A percentile compares a stretch with the other conserved stretches of the same genome.
Evolutionary conservation across 2,329 filamentous ascomycete species (phyloP).

Genomic region (Scytalidium sp.): DNA sequence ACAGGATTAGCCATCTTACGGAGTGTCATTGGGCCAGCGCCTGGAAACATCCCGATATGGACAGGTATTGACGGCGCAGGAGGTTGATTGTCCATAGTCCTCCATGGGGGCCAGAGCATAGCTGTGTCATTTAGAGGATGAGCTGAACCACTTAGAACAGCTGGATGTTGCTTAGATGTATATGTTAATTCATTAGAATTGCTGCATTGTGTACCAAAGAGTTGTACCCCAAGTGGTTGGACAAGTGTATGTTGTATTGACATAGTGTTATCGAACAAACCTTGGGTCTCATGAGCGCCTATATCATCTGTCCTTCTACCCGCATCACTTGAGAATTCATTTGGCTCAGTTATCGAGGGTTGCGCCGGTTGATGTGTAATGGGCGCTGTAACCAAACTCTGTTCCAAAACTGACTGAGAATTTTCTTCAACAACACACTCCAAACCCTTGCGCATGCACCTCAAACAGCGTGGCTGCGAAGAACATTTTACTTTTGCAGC

Average conservation of each 20-base stretch:
- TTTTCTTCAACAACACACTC: conserved; percentile 16
- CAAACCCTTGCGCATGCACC: conserved; percentile 17
- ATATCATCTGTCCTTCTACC: neutral
- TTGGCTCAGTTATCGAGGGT: conserved; percentile 14
- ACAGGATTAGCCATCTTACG: conserved; percentile 5
- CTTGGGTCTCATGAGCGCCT: neutral
- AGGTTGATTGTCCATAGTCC: neutral
- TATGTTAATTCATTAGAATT: neutral
- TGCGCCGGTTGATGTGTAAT: conserved; percentile 28
- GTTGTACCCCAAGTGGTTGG: neutral
- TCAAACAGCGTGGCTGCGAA: conserved; percentile 16
- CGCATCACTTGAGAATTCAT: neutral
- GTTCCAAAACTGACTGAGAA: neutral
- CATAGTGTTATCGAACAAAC: neutral
- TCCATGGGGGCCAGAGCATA: neutral
- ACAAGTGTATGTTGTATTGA: neutral
- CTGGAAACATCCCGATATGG: neutral
- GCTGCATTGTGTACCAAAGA: neutral
- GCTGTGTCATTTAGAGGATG: neutral
- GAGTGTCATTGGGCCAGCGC: conserved; percentile 19
- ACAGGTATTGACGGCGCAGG: neutral
- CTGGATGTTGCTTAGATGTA: neutral
- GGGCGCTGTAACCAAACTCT: neutral
- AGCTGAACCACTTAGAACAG: neutral
- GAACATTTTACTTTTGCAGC: conserved; percentile 21